Evolutionary conservation across 1,284 basidiomycete species (phyloP).

Genomic region (Cutaneotrichosporon arboriforme): DNA sequence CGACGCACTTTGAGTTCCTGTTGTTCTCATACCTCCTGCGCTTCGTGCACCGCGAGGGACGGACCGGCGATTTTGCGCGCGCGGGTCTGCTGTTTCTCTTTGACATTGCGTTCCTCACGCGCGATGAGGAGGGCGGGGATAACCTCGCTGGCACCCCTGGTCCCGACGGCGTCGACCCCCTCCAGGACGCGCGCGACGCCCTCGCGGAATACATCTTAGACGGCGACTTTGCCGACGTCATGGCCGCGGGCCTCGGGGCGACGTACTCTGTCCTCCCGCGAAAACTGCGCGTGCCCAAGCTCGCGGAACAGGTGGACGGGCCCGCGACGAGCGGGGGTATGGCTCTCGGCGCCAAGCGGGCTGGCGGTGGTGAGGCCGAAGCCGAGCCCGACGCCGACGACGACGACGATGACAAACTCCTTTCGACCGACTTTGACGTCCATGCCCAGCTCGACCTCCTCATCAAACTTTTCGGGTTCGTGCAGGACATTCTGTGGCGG

Average conservation of each 20-base stretch:
- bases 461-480: constrained; percentile 81
- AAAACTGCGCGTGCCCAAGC: constrained; percentile 56
- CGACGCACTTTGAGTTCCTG: constrained; percentile 76
- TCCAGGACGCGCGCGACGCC: constrained; percentile 74
- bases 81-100: constrained; percentile 87
- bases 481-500: constrained; percentile 67
- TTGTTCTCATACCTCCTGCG: constrained; percentile 93
- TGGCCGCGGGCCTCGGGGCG: constrained; percentile 87
- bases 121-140: constrained; percentile 36
- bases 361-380: too few relatives aligned
- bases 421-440: constrained; percentile 70
- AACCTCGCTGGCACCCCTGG: constrained; percentile 24
- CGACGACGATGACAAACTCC: constrained; percentile 50
- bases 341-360: constrained; percentile 17
- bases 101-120: constrained; percentile 75
- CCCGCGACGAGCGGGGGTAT: constrained; percentile 56
- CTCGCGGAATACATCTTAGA: constrained; percentile 88
- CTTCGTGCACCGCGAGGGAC: constrained; percentile 89
- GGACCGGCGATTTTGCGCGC: constrained; percentile 87
- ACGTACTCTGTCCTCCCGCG: constrained; percentile 81
- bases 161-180: constrained; percentile 55
- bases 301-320: constrained; percentile 56
- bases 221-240: constrained; percentile 92
- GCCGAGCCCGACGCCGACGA: constrained; percentile 39
- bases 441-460: constrained; percentile 77